Percentiles rank a stretch among this genome's conserved stretches.
These are phyloP conservation scores for Moniliophthora roreri DNA, from an alignment of 1,284 basidiomycete species.

Conservation along the genomic window DNA sequence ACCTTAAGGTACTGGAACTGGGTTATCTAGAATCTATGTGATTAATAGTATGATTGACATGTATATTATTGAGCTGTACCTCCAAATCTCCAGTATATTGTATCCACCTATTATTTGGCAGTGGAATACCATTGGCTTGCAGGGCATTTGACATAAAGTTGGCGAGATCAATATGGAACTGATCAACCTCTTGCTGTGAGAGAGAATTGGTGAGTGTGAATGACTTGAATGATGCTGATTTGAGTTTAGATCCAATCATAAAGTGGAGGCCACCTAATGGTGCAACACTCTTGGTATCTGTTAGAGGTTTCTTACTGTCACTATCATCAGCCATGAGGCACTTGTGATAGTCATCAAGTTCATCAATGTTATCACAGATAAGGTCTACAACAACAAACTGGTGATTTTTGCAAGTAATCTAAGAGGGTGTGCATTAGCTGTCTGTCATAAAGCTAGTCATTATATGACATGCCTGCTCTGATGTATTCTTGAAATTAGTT, in stretches of 20 bases:
- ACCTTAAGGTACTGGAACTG: constrained; percentile 23
- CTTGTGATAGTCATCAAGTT: constrained; percentile 11
- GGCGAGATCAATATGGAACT: constrained; percentile 14
- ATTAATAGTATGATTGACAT: constrained; percentile 19
- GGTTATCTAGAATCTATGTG: constrained; percentile 19
- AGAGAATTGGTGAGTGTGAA: neutral
- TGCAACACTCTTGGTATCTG: too few species aligned
- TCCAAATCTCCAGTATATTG: constrained; percentile 13
- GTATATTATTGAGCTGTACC: neutral
- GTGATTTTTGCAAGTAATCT: neutral
- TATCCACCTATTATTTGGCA: constrained; percentile 16
- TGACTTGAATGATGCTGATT: neutral
- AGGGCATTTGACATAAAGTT: constrained; percentile 20
- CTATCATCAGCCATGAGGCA: neutral
- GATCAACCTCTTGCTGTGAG: neutral
- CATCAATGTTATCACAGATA: constrained; percentile 18
- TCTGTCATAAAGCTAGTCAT: too few species aligned
- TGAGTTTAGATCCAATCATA: neutral
- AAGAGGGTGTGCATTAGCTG: too few species aligned
- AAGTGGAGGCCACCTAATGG: neutral
- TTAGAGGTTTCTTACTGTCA: too few species aligned
- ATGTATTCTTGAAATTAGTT: constrained; percentile 34
- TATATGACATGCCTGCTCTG: constrained; percentile 24
- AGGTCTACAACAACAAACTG: neutral
- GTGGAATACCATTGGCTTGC: constrained; percentile 10